A percentile compares a stretch with the other conserved stretches of the same genome.
These are phyloP conservation scores for Kodamaea restingae DNA, from an alignment of 805 yeast species.

Conservation along the genomic window DNA sequence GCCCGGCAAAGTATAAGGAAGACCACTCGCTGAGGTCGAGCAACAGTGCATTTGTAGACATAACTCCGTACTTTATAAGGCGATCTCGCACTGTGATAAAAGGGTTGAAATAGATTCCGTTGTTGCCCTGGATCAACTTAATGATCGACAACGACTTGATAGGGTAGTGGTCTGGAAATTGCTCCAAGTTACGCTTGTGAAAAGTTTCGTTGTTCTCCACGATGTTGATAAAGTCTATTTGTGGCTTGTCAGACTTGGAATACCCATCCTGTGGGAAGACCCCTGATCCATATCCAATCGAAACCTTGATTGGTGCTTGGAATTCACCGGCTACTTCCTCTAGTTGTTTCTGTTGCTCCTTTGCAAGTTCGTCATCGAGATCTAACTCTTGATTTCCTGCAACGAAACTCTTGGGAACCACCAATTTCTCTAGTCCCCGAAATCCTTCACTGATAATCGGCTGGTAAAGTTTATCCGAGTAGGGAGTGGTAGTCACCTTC, in stretches of 20 bases:
- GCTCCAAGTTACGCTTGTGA: slow-evolving; percentile 68
- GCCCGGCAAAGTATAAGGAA: slow-evolving; percentile 82
- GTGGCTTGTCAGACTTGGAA: slow-evolving; percentile 26
- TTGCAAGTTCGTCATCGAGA: slow-evolving; percentile 6
- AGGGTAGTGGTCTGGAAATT: slow-evolving; percentile 76
- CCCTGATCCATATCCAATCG: slow-evolving; percentile 95
- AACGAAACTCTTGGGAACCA: slow-evolving; percentile 13
- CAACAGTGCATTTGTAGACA: slow-evolving; percentile 55
- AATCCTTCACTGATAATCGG: slow-evolving; percentile 25
- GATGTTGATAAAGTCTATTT: slow-evolving; percentile 80
- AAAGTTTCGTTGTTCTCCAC: slow-evolving; percentile 72
- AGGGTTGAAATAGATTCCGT: slow-evolving; percentile 91
- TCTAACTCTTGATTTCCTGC: slow-evolving; percentile 15
- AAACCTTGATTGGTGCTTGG: slow-evolving; percentile 67
- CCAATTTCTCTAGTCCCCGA: slow-evolving; percentile 20
- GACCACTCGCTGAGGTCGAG: slow-evolving; percentile 82
- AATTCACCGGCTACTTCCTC: slow-evolving; percentile 51
- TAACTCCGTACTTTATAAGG: slow-evolving; percentile 81
- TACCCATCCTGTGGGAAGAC: slow-evolving; percentile 69
- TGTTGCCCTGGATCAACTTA: slow-evolving; percentile 50
- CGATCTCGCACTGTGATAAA: slow-evolving; percentile 55
- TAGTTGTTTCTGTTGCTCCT: slow-evolving; percentile 33
- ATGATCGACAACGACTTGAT: slow-evolving; percentile 22
- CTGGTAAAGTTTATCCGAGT: slow-evolving; percentile 24
- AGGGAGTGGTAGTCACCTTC: slow-evolving; percentile 14